Evolutionary conservation across 805 yeast genomes (phyloP).

Genomic region (Starmera quercuum): DNA sequence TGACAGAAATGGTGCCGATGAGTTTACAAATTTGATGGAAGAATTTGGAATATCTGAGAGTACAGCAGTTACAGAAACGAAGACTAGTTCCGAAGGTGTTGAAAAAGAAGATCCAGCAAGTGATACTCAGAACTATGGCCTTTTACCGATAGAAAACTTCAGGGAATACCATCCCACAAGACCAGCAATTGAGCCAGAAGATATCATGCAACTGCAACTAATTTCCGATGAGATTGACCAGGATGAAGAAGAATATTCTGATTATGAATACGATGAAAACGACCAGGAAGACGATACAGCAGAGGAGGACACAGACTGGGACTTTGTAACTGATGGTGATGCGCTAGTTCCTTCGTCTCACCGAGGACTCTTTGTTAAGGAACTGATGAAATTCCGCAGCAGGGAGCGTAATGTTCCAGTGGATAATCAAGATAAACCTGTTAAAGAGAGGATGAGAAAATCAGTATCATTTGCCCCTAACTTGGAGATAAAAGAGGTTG

Average conservation of each 20-base stretch:
- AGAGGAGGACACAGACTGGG: conserved; percentile 17
- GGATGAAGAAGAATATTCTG: conserved; percentile 20
- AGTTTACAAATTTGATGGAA: not conserved
- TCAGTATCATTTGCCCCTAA: conserved; percentile 46
- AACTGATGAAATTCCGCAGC: conserved; percentile 13
- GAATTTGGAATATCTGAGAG: not conserved
- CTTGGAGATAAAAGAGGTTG: conserved; percentile 53
- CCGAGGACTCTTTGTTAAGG: conserved; percentile 13
- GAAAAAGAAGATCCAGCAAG: too few relatives aligned
- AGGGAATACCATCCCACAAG: not conserved
- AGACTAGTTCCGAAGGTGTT: too few relatives aligned
- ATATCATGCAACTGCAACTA: conserved; percentile 44
- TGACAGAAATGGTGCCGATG: not conserved
- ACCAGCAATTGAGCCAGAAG: conserved; percentile 33
- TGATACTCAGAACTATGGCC: not conserved
- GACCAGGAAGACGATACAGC: conserved; percentile 21
- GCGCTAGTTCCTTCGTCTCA: conserved; percentile 13
- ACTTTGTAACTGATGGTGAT: conserved; percentile 5
- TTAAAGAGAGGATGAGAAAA: conserved; percentile 24
- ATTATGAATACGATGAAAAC: conserved; percentile 31
- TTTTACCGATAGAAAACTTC: conserved; percentile 1
- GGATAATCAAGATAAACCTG: conserved; percentile 6
- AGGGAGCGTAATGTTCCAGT: conserved; percentile 8
- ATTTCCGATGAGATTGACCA: conserved; percentile 41
- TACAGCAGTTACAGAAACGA: too few relatives aligned